Percentiles rank a stretch among this genome's conserved stretches.
Conservation (phyloP, 257 asterid genomes). For the Solanum rostratum region DNA sequence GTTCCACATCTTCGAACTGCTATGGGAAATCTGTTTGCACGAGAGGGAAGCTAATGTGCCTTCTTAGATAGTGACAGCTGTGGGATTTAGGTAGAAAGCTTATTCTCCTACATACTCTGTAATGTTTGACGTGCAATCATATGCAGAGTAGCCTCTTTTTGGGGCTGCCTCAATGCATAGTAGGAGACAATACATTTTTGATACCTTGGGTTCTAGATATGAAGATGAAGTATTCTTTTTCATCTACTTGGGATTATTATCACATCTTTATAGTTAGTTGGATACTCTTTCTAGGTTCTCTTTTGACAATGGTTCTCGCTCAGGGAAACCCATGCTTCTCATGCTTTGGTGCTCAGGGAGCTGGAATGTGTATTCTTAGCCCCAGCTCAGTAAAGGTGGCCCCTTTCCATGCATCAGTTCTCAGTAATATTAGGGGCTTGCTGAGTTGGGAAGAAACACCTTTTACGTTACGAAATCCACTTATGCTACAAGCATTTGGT, state of each 20-base stretch:
- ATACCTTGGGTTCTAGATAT: background rate
- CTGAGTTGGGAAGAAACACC: background rate
- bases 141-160: background rate
- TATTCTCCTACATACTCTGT: background rate
- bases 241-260: background rate
- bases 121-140: background rate
- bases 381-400: background rate
- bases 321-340: background rate
- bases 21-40: background rate
- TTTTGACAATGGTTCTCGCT: background rate
- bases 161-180: background rate
- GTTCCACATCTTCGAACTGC: background rate
- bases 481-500: background rate
- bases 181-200: background rate
- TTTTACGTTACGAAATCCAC: background rate
- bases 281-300: background rate
- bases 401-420: background rate
- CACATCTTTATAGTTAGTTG: background rate
- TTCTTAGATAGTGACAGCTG: background rate
- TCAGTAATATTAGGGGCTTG: background rate
- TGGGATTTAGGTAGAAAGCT: background rate
- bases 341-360: background rate
- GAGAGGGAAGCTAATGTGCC: background rate
- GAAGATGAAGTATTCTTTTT: background rate
- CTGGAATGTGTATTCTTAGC: background rate